These are phyloP conservation scores for Populus pruinosa DNA, from an alignment of 345 rosid species.

Conservation along the genomic window DNA sequence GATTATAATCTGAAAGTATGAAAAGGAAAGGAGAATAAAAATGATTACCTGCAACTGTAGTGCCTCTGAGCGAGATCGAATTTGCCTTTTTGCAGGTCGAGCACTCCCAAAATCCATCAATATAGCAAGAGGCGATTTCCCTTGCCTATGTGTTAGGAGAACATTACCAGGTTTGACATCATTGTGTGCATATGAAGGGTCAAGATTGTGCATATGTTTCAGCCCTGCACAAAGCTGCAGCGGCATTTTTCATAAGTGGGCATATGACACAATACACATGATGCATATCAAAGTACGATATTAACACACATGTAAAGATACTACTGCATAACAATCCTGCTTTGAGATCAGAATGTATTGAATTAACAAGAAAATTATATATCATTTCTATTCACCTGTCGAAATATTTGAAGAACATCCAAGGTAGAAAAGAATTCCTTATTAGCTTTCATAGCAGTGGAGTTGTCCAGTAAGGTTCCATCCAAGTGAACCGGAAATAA, in stretches of 20 bases:
- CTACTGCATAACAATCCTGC: background rate
- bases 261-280: background rate
- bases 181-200: constrained; percentile 97
- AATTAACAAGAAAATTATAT: background rate
- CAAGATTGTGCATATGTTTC: constrained; percentile 87
- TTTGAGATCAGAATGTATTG: background rate
- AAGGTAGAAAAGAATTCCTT: constrained; percentile 79
- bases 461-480: constrained; percentile 89
- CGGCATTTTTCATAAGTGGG: constrained; percentile 15
- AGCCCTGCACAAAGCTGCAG: constrained; percentile 94
- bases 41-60: constrained; percentile 76
- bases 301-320: background rate
- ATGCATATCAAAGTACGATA: background rate
- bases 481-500: constrained; percentile 95
- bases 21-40: background rate
- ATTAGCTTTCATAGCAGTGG: constrained; percentile 70
- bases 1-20: background rate
- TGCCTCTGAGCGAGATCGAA: constrained; percentile 89
- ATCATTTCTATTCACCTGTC: constrained; percentile 54
- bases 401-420: constrained; percentile 87
- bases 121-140: constrained; percentile 76
- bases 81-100: constrained; percentile 80
- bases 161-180: constrained; percentile 98
- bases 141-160: constrained; percentile 71
- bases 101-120: constrained; percentile 99